Conservation (phyloP, 345 rosid species). For the Dipteronia dyeriana region DNA sequence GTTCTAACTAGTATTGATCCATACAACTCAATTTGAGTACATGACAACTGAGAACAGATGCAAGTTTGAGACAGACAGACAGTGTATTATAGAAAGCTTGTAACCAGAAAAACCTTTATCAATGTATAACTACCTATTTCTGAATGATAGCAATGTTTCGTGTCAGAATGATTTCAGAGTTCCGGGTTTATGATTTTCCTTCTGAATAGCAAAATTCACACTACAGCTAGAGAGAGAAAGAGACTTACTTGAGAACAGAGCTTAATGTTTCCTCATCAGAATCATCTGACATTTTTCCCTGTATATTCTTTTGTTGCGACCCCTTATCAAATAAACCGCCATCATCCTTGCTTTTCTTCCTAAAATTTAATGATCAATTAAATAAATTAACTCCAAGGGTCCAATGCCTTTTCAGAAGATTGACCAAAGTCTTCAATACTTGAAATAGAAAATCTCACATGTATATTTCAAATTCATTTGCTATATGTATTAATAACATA, state of each 20-base stretch:
- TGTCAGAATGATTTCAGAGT: not conserved
- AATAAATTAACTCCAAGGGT: not conserved
- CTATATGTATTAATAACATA: too few relatives aligned
- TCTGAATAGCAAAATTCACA: not conserved
- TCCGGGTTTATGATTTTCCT: not conserved
- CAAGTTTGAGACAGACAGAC: not conserved
- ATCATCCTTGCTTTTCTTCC: slow-evolving; percentile 30
- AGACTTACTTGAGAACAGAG: slow-evolving; percentile 43
- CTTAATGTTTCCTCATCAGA: slow-evolving; percentile 46
- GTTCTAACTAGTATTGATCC: too few relatives aligned
- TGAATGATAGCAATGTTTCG: slow-evolving; percentile 67
- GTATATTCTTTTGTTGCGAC: slow-evolving; percentile 14
- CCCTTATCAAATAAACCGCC: slow-evolving; percentile 10
- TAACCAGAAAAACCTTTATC: not conserved
- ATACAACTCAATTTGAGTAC: not conserved
- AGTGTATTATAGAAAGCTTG: not conserved
- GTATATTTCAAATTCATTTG: not conserved
- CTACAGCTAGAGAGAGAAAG: slow-evolving; percentile 15
- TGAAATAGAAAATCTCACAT: not conserved
- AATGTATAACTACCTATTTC: slow-evolving; percentile 50
- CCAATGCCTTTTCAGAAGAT: slow-evolving; percentile 1
- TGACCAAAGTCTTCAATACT: not conserved
- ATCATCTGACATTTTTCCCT: slow-evolving; percentile 27
- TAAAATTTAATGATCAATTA: slow-evolving; percentile 17
- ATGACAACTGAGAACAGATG: not conserved